These are phyloP conservation scores for Filobasidium floriforme DNA, from an alignment of 768 basidiomycete species.

Conservation along the genomic window DNA sequence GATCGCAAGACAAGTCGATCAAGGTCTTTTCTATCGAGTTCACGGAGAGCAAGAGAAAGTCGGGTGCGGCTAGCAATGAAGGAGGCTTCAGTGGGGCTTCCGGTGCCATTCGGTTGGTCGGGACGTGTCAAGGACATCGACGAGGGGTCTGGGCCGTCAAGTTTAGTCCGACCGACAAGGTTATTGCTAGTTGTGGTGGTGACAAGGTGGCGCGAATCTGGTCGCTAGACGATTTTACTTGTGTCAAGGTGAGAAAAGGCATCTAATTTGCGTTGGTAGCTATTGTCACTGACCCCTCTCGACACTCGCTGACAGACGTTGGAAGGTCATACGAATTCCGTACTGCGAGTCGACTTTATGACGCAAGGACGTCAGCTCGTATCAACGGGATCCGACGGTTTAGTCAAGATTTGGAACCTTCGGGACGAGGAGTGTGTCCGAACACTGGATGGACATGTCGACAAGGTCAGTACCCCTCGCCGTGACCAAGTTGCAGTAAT, in stretches of 20 bases:
- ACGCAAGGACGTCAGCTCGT: constrained; percentile 76
- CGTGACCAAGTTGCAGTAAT: background rate
- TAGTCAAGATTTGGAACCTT: constrained; percentile 93
- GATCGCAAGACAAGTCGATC: constrained; percentile 89
- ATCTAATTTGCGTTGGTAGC: background rate
- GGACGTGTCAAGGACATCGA: constrained; percentile 91
- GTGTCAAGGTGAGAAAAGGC: constrained; percentile 55
- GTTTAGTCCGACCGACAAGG: constrained; percentile 72
- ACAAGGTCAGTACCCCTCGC: constrained; percentile 60
- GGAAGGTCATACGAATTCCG: constrained; percentile 96
- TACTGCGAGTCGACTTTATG: constrained; percentile 83
- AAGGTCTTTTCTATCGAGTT: constrained; percentile 79
- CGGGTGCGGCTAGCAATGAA: constrained; percentile 22
- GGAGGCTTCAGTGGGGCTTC: constrained; percentile 44
- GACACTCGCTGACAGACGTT: constrained; percentile 59
- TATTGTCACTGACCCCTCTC: background rate
- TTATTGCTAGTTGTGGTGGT: constrained; percentile 86
- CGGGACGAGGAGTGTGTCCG: constrained; percentile 75
- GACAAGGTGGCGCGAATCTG: constrained; percentile 92
- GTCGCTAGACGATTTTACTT: constrained; percentile 87
- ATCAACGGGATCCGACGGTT: constrained; percentile 83
- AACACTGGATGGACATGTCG: constrained; percentile 94
- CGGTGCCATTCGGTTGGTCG: constrained; percentile 67
- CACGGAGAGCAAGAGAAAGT: constrained; percentile 30
- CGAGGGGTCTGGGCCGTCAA: constrained; percentile 91